These are phyloP conservation scores for Nakaseomyces delphensis DNA, from an alignment of 1,139 yeast species.

Conservation along the genomic window DNA sequence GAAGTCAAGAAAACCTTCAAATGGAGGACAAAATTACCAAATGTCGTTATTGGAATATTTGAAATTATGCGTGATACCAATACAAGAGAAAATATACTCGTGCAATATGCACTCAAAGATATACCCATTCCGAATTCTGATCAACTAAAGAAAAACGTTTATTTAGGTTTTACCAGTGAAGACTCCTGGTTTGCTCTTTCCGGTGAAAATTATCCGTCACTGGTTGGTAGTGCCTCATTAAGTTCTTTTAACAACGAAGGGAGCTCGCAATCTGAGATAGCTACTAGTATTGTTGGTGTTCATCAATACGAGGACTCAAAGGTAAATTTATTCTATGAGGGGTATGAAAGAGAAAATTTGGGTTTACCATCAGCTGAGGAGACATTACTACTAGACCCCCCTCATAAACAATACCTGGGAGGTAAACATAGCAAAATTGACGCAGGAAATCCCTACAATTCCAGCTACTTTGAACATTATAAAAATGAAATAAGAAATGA, in stretches of 20 bases:
- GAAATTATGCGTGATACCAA: constrained; percentile 27
- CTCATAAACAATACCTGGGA: background rate
- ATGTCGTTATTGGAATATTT: constrained; percentile 29
- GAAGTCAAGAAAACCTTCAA: constrained; percentile 56
- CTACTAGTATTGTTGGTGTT: constrained; percentile 35
- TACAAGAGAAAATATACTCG: constrained; percentile 33
- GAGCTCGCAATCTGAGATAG: constrained; percentile 10
- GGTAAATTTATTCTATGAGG: constrained; percentile 13
- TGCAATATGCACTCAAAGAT: constrained; percentile 57
- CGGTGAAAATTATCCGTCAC: constrained; percentile 62
- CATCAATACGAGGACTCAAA: constrained; percentile 31
- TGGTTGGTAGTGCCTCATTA: constrained; percentile 71
- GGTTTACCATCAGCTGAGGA: background rate
- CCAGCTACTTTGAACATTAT: background rate
- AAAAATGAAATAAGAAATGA: constrained; percentile 6
- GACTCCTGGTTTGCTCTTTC: constrained; percentile 89
- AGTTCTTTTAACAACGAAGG: constrained; percentile 38
- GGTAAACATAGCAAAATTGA: background rate
- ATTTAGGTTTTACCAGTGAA: constrained; percentile 39
- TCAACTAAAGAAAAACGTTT: constrained; percentile 10
- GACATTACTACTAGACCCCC: constrained; percentile 5
- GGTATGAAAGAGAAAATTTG: constrained; percentile 7
- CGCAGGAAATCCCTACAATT: background rate
- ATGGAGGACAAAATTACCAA: constrained; percentile 53
- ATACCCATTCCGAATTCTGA: constrained; percentile 8